phyloP scores from a whole-genome alignment of 768 basidiomycete species.

The Suillus cothurnatus region DNA sequence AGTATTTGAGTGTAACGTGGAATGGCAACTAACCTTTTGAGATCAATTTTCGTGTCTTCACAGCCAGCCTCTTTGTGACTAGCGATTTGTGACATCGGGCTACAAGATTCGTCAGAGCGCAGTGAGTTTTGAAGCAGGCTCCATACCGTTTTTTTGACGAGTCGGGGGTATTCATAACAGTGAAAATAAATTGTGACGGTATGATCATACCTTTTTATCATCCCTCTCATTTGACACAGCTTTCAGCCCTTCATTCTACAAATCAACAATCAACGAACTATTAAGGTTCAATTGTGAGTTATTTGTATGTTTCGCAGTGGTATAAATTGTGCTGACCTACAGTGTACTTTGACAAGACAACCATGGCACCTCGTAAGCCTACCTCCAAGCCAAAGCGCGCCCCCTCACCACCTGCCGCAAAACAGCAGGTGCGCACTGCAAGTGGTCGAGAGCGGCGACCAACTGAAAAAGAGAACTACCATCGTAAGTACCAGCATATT shows the following conservation, averaged over 20 bases:
- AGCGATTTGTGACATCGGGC: neutral
- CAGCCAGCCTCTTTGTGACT: neutral
- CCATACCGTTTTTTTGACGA: neutral
- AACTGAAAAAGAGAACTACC: no score
- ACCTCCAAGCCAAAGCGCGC: no score
- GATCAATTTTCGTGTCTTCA: neutral
- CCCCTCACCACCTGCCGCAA: no score
- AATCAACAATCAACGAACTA: neutral
- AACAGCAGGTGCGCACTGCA: no score
- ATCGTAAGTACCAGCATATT: no score
- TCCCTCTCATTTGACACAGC: neutral
- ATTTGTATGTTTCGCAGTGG: neutral
- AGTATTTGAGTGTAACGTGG: no score
- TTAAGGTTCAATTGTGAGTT: neutral
- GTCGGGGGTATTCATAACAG: neutral
- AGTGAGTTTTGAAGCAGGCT: neutral
- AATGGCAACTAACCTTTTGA: neutral
- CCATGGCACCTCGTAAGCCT: neutral
- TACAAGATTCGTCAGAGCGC: neutral
- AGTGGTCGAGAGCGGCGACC: no score
- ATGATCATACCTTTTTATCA: neutral
- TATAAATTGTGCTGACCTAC: neutral
- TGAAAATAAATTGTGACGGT: neutral
- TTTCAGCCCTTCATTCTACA: neutral
- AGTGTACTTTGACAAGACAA: neutral